Base-by-base conservation (phyloP, 345 rosid genomes). In the Excoecaria cochinchinensis region DNA sequence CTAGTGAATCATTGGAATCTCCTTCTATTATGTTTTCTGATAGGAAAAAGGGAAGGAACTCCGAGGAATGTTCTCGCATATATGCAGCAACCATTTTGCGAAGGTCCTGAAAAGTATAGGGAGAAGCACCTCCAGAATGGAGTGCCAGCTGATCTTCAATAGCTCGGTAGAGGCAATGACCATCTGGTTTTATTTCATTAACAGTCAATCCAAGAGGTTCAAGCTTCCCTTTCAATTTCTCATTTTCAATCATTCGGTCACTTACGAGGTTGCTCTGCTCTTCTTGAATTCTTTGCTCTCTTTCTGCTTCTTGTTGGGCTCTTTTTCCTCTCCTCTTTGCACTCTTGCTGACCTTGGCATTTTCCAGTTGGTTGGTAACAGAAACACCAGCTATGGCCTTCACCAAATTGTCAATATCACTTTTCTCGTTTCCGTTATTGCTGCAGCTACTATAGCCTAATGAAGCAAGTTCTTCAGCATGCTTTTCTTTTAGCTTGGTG, bases 91-190 rank as follows among this genome's bases (percentile, higher is more conserved):
- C 97, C 97, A 92, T 79, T 80, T 87, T 85, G 65, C 96, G 86
- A 11, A 95, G 94, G 69, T 85, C 82, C 76, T 83, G 93, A 86
- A 79, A 92, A 12, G 83, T 79, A 73, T 85, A 85, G 44, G 93
- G 91, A 77, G 98, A 81, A 72, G 90, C 73, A 40, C 93, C 94
- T 44, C 90, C 89, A 12, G 92, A 85, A 47, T 73, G 82, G 72
- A 77, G 72, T 16, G 91, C 85, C 4, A 93, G 86, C 87, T 95
- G 99, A 77, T 89, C 86, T 69, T 95, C 98, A 24, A 95, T 93
- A 31, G 99, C 98, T 50, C 96, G 81, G 85, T 91, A 95, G 73
- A 93, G 97, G 79, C 99, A 93, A 79, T 93, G 92, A 15, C 97
- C 99, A 64, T 95, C 94, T 24, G 99, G 92, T 77, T 91, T 95